Evolutionary conservation across 2,329 filamentous ascomycete genomes (phyloP).

Genomic region (Fusarium concolor): DNA sequence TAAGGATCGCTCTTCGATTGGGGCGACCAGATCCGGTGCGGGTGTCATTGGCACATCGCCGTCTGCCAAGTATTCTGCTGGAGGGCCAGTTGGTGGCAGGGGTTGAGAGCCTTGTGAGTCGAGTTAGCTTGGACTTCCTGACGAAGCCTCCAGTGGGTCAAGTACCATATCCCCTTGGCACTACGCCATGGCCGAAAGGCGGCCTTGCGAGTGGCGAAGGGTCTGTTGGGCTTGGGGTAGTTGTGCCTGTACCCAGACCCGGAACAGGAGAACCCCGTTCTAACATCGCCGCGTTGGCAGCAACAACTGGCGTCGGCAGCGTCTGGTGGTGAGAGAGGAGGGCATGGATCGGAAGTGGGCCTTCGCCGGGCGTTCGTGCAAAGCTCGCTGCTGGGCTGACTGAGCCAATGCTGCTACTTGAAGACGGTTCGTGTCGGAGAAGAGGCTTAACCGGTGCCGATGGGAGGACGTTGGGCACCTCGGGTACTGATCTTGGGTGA

Average conservation of each 20-base stretch:
- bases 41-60: slow-evolving; percentile 50
- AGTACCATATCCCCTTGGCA: slow-evolving; percentile 53
- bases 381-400: slow-evolving; percentile 52
- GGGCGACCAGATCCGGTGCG: slow-evolving; percentile 35
- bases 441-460: slow-evolving; percentile 50
- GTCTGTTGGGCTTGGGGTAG: slow-evolving; percentile 45
- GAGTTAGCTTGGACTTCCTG: slow-evolving; percentile 47
- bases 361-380: slow-evolving; percentile 60
- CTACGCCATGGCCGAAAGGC: slow-evolving; percentile 39
- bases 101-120: slow-evolving; percentile 50
- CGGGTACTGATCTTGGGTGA: slow-evolving; percentile 46
- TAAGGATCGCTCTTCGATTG: slow-evolving; percentile 36
- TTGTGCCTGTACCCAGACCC: slow-evolving; percentile 32
- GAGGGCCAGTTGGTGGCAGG: slow-evolving; percentile 49
- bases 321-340: slow-evolving; percentile 60
- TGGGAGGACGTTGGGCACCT: slow-evolving; percentile 45
- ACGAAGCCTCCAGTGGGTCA: slow-evolving; percentile 33
- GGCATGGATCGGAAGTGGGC: slow-evolving; percentile 65
- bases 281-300: slow-evolving; percentile 25
- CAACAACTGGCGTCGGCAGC: slow-evolving; percentile 31
- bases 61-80: slow-evolving; percentile 47
- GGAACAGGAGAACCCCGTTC: slow-evolving; percentile 40
- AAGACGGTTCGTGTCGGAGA: slow-evolving; percentile 60
- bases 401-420: slow-evolving; percentile 57
- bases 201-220: slow-evolving; percentile 25